Evolutionary conservation across 345 rosid species (phyloP).

Genomic region (Arabidopsis thaliana): DNA sequence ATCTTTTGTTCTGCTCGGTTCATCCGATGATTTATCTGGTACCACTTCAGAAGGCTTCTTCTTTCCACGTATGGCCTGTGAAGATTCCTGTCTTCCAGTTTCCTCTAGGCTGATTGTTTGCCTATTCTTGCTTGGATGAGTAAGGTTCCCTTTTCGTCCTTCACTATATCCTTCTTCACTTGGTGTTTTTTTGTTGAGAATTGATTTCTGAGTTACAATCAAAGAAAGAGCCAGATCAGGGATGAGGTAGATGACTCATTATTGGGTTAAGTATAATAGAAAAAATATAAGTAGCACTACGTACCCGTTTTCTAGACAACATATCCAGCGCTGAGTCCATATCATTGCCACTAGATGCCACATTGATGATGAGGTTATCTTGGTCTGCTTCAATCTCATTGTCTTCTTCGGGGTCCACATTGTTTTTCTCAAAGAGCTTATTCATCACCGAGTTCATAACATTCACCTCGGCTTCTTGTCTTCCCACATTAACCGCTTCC

Average conservation of each 20-base stretch:
- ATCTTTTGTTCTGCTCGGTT: constrained; percentile 34
- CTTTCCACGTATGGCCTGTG: constrained; percentile 39
- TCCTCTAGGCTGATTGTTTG: constrained; percentile 41
- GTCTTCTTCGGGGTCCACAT: constrained; percentile 41
- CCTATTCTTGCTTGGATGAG: constrained; percentile 48
- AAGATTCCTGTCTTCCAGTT: constrained; percentile 42
- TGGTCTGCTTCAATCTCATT: constrained; percentile 40
- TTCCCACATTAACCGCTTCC: constrained; percentile 48
- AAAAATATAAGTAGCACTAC: constrained; percentile 6
- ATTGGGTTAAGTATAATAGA: not conserved
- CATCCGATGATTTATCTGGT: constrained; percentile 28
- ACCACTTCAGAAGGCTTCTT: constrained; percentile 35
- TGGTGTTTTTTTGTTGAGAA: constrained; percentile 34
- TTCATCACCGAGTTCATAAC: constrained; percentile 81
- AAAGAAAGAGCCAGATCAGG: constrained; percentile 31
- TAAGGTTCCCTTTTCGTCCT: constrained; percentile 40
- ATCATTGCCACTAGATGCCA: constrained; percentile 45
- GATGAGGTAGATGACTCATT: not conserved
- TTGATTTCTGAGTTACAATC: constrained; percentile 51
- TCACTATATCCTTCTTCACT: constrained; percentile 40
- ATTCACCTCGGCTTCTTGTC: constrained; percentile 63
- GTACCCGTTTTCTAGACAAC: constrained; percentile 51
- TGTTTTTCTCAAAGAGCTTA: constrained; percentile 65
- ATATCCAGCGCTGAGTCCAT: constrained; percentile 34
- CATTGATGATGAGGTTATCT: constrained; percentile 63